Evolutionary conservation across 148 eudicot species (phyloP), one percentile per base, ranked within the genome.

Genomic region (Rhododendron molle): DNA sequence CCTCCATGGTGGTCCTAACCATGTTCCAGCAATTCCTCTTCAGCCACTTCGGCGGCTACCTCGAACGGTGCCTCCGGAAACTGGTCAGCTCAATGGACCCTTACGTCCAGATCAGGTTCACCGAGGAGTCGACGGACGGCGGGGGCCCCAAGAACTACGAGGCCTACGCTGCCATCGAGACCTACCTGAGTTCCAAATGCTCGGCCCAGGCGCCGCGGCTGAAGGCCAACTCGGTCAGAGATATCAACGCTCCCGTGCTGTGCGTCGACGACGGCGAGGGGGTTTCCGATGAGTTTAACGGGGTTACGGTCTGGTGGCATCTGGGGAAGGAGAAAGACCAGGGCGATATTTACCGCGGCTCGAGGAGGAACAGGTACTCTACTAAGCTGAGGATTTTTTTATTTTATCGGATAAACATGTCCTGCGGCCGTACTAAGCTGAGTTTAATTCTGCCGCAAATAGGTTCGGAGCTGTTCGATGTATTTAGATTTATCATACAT

Each of bases 231-330:
- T 58, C 69, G 4, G 65, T 87, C 36, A 89, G 28, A 11, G 86
- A 90, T 54, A 78, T 83, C 8, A 80, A 80, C 2, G 21, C 86
- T 18, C 77, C 92, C 0, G 83, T 86, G 12, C 76, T 93, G 0
- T 87, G 88, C 76, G 84, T 93, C 81, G 93, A 86, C 36, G 94
- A 92, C 4, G n/a, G 88, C 26, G 90, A 93, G 81, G 91, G 90
- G 62, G 89, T 93, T 3, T 81, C 81, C 21, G 96, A 93, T 67
- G 92, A 85, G 26, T 93, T 65, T 34, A 21, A 85, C 0, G 92
- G 91, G 0, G 85, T 87, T 23, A 90, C 84, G 9, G 78, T 93
- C 9, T 84, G 88, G 90, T 93, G 95, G 95, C 60, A 90, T 90
- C 67, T 60, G 76, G 46, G 52, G 72, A 9, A 30, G 92, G 65